phyloP scores from a whole-genome alignment of 2,329 filamentous ascomycete genomes.

The Diaporthe capsici region DNA sequence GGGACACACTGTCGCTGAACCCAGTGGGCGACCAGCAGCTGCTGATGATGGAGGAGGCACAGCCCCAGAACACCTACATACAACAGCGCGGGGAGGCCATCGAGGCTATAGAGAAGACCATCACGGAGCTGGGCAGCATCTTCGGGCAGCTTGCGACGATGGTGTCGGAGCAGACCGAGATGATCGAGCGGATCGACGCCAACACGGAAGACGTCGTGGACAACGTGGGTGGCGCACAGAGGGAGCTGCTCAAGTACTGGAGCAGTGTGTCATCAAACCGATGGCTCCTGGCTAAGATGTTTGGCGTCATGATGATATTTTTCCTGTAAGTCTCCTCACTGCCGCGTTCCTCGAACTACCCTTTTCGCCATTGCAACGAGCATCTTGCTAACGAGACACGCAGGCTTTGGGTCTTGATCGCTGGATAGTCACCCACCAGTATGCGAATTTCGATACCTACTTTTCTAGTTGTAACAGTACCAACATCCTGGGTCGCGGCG shows the following conservation, averaged over 20 bases:
- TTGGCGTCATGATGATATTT: slow-evolving; percentile 95
- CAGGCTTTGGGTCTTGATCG: slow-evolving; percentile 78
- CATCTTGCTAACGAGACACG: slow-evolving; percentile 42
- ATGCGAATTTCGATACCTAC: slow-evolving; percentile 36
- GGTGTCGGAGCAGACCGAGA: slow-evolving; percentile 97
- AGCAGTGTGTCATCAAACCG: slow-evolving; percentile 92
- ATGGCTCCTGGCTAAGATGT: slow-evolving; percentile 88
- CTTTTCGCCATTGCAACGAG: not conserved
- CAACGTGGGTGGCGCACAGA: slow-evolving; percentile 96
- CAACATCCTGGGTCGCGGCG: slow-evolving; percentile 28
- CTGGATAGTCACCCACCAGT: slow-evolving; percentile 56
- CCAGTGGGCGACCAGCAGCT: slow-evolving; percentile 88
- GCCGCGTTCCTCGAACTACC: not conserved
- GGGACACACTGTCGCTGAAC: slow-evolving; percentile 86
- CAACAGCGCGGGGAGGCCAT: slow-evolving; percentile 95
- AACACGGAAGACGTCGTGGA: slow-evolving; percentile 99
- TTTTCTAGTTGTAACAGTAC: slow-evolving; percentile 41
- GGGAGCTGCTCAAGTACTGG: slow-evolving; percentile 98
- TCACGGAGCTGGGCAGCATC: slow-evolving; percentile 89
- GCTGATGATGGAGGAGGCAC: slow-evolving; percentile 93
- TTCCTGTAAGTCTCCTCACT: slow-evolving; percentile 69
- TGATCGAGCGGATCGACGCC: slow-evolving; percentile 97
- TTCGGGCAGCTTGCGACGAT: slow-evolving; percentile 96
- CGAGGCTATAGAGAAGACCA: slow-evolving; percentile 96
- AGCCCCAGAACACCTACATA: slow-evolving; percentile 88